Evolutionary conservation across 2,329 filamentous ascomycete genomes (phyloP), one percentile per base, ranked within the genome.

Genomic region (Scedosporium dehoogii): DNA sequence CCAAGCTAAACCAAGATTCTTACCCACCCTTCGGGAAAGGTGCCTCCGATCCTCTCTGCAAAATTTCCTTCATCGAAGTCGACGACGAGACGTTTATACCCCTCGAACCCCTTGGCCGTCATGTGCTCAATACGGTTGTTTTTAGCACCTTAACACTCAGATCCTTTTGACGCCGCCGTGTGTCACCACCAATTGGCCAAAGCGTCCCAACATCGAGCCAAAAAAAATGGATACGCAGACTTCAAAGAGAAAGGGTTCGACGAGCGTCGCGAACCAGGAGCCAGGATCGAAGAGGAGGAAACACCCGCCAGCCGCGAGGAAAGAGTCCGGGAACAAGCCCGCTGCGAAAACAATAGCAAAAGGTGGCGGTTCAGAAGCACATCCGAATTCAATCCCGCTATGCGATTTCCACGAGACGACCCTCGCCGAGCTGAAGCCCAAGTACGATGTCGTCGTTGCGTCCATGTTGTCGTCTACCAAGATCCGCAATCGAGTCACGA

Each of bases 381-480:
- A 55, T 5, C 25, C 59, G 4, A 60, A 51, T 18, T 38, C 59
- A 9, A 46, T 53, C 6, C 25, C 42, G 58, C 70, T 76, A 33
- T 66, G 69, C 64, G 70, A 68, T 10, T 75, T 79, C 23, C 74
- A 79, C 69, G 75, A 76, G 63, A 68, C 74, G 9, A 68, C 81
- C n/a, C 69, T 80, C 62, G 67, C 70, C 25, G 74, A 78, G 60
- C 75, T 85, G 18, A 70, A 71, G 21, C 65, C 73, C 3, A 79
- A 77, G 60, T 80, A 81, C 71, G 75, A 82, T 57, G 70, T 86
- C 60, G 78, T 80, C 41, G 68, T 78, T 1, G 75, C 81, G 60
- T 84, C 80, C 21, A 78, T 87, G 55, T 79, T 86, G 46, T 83
- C 84, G 2, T 85, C 84, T 1, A 80, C 84, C 4, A 78, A 81